Conservation (phyloP, 148 eudicot genomes). For the Rheum nobile region DNA sequence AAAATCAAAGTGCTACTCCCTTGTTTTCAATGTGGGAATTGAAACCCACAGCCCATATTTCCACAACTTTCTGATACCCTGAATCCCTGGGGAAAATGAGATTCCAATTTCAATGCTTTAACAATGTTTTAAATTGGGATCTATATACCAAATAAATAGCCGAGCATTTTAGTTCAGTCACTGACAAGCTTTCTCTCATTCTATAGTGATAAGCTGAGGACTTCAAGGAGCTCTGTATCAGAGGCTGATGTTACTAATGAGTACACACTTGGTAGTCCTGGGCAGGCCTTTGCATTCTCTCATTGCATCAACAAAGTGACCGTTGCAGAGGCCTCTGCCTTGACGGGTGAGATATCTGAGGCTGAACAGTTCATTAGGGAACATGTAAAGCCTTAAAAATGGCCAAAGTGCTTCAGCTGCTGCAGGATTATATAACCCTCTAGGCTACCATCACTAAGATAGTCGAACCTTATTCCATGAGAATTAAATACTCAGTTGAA, state of each 20-base stretch:
- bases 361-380: slow-evolving; percentile 65
- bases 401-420: too few species aligned
- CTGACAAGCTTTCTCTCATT: not conserved
- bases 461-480: too few species aligned
- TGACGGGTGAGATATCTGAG: slow-evolving; percentile 51
- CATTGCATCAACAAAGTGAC: slow-evolving; percentile 69
- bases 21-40: not conserved
- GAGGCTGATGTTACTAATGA: slow-evolving; percentile 65
- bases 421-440: too few species aligned
- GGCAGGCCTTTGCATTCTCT: slow-evolving; percentile 56
- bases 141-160: not conserved
- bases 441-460: too few species aligned
- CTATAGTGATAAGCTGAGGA: slow-evolving; percentile 64
- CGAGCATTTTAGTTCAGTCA: not conserved
- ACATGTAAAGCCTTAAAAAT: slow-evolving; percentile 26
- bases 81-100: not conserved
- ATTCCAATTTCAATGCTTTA: not conserved
- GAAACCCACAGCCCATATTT: not conserved
- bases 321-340: slow-evolving; percentile 72
- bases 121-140: not conserved
- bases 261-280: slow-evolving; percentile 56
- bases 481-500: too few species aligned
- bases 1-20: not conserved
- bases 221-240: slow-evolving; percentile 67
- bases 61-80: not conserved